A percentile compares a stretch with the other conserved stretches of the same genome.
Evolutionary conservation across 768 basidiomycete genomes (phyloP).

Genomic region (Sporobolomyces pararoseus): DNA sequence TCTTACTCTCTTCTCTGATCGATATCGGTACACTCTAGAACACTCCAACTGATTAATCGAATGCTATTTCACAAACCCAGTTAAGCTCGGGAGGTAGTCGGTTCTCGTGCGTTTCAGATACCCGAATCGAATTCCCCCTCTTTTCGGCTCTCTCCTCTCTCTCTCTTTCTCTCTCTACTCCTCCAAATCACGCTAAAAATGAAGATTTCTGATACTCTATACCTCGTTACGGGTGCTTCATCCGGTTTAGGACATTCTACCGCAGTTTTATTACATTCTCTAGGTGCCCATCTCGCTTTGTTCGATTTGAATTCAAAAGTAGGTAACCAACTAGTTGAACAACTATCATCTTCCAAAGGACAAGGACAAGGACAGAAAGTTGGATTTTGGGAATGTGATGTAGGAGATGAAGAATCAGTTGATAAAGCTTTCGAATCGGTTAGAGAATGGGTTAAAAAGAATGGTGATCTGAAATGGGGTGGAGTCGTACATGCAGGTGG

Average conservation of each 20-base stretch:
- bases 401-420: constrained; percentile 48
- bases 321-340: not conserved
- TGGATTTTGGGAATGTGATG: constrained; percentile 46
- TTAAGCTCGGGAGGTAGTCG: not conserved
- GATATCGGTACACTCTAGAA: not conserved
- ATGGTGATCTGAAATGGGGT: constrained; percentile 56
- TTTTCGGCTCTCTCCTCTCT: not conserved
- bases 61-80: no score
- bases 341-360: not conserved
- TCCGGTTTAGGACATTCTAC: constrained; percentile 27
- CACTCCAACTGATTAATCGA: no score
- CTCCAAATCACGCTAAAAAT: not conserved
- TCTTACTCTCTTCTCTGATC: not conserved
- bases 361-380: constrained; percentile 9
- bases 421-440: constrained; percentile 47
- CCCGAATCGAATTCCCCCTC: not conserved
- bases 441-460: constrained; percentile 46
- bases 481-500: constrained; percentile 63
- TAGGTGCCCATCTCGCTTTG: constrained; percentile 56
- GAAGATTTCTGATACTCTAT: constrained; percentile 21
- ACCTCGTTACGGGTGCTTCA: constrained; percentile 35
- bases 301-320: constrained; percentile 51
- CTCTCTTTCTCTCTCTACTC: not conserved
- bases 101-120: not conserved
- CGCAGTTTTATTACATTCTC: constrained; percentile 52